Evolutionary conservation across 225 moss, liverwort and hornwort genomes (phyloP).

Genomic region (Pseudisothecium myosuroides): DNA sequence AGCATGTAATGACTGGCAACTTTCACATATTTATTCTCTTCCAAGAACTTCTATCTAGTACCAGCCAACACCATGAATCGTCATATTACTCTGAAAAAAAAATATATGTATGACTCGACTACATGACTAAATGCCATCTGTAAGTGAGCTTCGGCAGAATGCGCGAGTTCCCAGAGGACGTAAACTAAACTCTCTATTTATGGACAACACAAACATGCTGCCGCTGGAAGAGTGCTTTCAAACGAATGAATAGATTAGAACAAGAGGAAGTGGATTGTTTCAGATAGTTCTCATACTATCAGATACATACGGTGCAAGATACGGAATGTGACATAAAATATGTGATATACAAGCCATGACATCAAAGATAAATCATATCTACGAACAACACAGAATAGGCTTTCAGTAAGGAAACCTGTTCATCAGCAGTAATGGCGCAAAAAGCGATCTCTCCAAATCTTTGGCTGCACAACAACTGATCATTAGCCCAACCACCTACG

Average conservation of each 20-base stretch:
- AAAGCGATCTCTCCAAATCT: conserved; percentile 98
- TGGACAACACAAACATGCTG: background rate
- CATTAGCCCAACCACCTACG: background rate
- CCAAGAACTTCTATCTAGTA: background rate
- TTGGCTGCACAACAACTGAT: conserved; percentile 50
- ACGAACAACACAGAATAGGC: background rate
- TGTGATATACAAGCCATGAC: background rate
- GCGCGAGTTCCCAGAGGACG: background rate
- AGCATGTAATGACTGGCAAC: background rate
- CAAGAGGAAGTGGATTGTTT: background rate
- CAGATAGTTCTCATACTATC: background rate
- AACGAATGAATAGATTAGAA: background rate
- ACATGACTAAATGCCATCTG: background rate
- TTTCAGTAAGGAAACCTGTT: conserved; percentile 51
- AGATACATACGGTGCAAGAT: background rate
- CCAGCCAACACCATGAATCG: background rate
- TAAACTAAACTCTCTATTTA: background rate
- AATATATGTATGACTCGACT: background rate
- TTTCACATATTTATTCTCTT: background rate
- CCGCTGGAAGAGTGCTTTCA: background rate
- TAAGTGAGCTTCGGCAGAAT: background rate
- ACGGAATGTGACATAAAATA: background rate
- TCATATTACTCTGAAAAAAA: background rate
- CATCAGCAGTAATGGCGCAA: conserved; percentile 89
- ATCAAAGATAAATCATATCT: background rate